A percentile compares a stretch with the other conserved stretches of the same genome.
phyloP scores from a whole-genome alignment of 257 asterid species.

The Solanum ossicruentum region DNA sequence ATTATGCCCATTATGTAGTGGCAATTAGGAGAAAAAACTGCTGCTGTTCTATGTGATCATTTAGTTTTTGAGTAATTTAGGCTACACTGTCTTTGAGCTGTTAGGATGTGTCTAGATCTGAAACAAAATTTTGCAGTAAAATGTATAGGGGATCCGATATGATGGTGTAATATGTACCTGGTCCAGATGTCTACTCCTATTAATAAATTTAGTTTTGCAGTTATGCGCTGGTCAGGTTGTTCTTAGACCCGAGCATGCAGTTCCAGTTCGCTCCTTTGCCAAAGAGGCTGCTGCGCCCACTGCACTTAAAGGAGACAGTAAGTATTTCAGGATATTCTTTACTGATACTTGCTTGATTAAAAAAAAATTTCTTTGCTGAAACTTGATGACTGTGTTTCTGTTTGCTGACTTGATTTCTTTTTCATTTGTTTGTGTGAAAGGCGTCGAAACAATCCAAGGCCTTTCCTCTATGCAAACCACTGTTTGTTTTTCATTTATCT shows the following conservation, averaged over 20 bases:
- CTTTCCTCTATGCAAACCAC: not conserved
- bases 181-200: not conserved
- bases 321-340: constrained; percentile 12
- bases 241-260: constrained; percentile 39
- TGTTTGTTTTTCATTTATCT: not conserved
- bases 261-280: constrained; percentile 65
- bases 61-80: not conserved
- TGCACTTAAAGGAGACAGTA: constrained; percentile 77
- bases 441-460: not conserved
- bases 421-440: not conserved
- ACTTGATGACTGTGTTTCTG: not conserved
- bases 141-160: not conserved
- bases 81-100: not conserved
- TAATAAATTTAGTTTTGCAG: constrained; percentile 11
- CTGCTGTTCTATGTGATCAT: not conserved
- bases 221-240: constrained; percentile 30
- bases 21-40: not conserved
- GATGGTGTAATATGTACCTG: not conserved
- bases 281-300: constrained; percentile 61
- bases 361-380: not conserved
- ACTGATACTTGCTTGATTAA: not conserved
- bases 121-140: not conserved
- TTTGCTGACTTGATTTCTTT: not conserved
- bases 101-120: not conserved
- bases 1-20: not conserved